These are phyloP conservation scores for Cladosporium sp. DNA, from an alignment of 2,329 filamentous ascomycete species.

Conservation along the genomic window DNA sequence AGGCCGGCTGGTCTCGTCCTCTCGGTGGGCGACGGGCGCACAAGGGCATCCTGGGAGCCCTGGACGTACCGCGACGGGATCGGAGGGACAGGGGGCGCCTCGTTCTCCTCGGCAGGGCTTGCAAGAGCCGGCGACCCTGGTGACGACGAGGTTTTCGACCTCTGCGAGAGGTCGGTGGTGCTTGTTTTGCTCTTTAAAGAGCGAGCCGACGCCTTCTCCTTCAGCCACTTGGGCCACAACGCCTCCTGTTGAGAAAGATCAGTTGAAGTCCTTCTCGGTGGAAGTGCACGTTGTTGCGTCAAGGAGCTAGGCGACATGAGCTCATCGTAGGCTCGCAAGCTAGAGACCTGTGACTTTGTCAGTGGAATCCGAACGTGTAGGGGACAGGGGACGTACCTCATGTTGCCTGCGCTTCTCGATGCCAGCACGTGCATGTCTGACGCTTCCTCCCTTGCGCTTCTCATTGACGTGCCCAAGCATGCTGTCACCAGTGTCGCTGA, in stretches of 20 bases:
- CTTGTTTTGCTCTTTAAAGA: conserved; percentile 1
- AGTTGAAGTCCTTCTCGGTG: not conserved
- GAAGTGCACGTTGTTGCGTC: not conserved
- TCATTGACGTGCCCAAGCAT: not conserved
- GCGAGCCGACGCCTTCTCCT: conserved; percentile 2
- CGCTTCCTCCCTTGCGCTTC: not conserved
- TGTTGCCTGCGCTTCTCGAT: not conserved
- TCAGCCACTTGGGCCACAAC: conserved; percentile 6
- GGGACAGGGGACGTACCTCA: not conserved
- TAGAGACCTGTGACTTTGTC: not conserved
- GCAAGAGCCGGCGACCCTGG: not conserved
- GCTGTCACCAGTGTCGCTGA: not conserved
- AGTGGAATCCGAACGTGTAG: not conserved
- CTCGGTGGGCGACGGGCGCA: not conserved
- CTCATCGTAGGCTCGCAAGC: conserved; percentile 4
- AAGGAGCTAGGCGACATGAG: conserved; percentile 4
- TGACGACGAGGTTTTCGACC: not conserved
- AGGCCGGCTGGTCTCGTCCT: not conserved
- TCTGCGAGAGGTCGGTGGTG: not conserved
- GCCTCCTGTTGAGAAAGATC: conserved; percentile 1
- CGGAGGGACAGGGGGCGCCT: conserved; percentile 2
- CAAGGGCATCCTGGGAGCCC: not conserved
- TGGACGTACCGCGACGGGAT: not conserved
- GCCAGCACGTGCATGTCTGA: not conserved
- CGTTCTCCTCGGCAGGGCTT: not conserved